Evolutionary conservation across 306 rosid genomes (phyloP), one percentile per base, ranked within the genome.

Genomic region (Oemleria cerasiformis): DNA sequence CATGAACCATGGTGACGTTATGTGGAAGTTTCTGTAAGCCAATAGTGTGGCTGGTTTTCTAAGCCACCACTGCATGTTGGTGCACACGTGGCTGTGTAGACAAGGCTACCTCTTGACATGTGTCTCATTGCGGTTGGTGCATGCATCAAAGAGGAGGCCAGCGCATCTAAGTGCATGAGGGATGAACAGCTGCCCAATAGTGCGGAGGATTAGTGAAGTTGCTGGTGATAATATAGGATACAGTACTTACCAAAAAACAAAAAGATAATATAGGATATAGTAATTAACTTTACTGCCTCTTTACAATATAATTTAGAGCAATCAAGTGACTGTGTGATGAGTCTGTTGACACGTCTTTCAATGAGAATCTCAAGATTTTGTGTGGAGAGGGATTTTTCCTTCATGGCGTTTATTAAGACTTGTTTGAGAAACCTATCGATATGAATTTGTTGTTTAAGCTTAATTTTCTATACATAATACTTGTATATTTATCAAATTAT

Each of bases 341-440:
- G 8, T 14, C 49, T 15, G 16, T 9, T 9, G 74, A 70, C 65
- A 42, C 65, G 74, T 70, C 30, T 55, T 8, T 69, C 51, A 51
- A 41, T 6, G n/a, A 57, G 41, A 25, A 23, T 57, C 63, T 13
- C 19, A 57, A 57, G 1, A 25, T 57, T 25, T 57, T 57, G 9
- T 57, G 39, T 5, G 30, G 30, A 2, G 30, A 25, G 30, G 30
- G 30, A 25, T 25, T 1, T 25, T 25, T 25, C 30, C 30, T 25
- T 25, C 30, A 25, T 25, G 2, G 30, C 30, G 30, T 25, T 25
- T 25, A 25, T 25, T 25, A 25, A n/a, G n/a, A n/a, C n/a, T n/a
- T n/a, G n/a, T n/a, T n/a, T n/a, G n/a, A 25, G 30, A 25, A 25
- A 25, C 30, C 30, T 25, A 2, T 25, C n/a, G n/a, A 25, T 25